These are phyloP conservation scores for Rhazya stricta DNA, from an alignment of 257 asterid species.

Conservation along the genomic window DNA sequence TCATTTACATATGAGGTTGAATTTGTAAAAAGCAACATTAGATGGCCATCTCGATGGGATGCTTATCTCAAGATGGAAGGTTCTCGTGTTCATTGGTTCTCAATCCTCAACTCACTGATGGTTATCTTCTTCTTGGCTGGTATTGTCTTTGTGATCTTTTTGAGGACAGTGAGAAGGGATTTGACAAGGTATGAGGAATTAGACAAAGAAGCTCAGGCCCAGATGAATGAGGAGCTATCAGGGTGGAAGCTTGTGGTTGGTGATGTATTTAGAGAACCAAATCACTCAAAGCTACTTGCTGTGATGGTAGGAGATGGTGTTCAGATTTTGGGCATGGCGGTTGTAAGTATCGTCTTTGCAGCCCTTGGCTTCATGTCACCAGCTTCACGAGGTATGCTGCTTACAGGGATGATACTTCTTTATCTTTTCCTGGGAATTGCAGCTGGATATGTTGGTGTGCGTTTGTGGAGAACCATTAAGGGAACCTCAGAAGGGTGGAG, in stretches of 20 bases:
- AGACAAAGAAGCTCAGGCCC: constrained; percentile 84
- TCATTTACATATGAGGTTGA: constrained; percentile 80
- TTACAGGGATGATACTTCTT: constrained; percentile 78
- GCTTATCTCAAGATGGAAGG: constrained; percentile 89
- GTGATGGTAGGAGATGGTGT: constrained; percentile 82
- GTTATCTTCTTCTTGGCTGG: constrained; percentile 83
- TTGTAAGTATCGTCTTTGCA: constrained; percentile 68
- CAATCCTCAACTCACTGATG: constrained; percentile 77
- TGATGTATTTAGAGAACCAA: constrained; percentile 80
- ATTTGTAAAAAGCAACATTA: constrained; percentile 59
- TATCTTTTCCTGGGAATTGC: constrained; percentile 76
- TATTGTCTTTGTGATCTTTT: constrained; percentile 71
- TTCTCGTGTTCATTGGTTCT: constrained; percentile 84
- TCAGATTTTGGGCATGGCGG: constrained; percentile 74
- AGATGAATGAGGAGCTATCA: constrained; percentile 85
- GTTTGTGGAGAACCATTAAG: constrained; percentile 65
- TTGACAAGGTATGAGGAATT: constrained; percentile 77
- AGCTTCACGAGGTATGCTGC: constrained; percentile 82
- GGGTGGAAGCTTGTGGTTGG: constrained; percentile 94
- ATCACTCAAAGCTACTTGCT: constrained; percentile 57
- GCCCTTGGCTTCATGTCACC: constrained; percentile 90
- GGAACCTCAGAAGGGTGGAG: constrained; percentile 73
- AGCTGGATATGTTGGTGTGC: constrained; percentile 64
- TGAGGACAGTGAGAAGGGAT: constrained; percentile 85
- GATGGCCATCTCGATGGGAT: constrained; percentile 94